Base-by-base conservation (phyloP, 805 yeast genomes). In the Pichia deserticola region DNA sequence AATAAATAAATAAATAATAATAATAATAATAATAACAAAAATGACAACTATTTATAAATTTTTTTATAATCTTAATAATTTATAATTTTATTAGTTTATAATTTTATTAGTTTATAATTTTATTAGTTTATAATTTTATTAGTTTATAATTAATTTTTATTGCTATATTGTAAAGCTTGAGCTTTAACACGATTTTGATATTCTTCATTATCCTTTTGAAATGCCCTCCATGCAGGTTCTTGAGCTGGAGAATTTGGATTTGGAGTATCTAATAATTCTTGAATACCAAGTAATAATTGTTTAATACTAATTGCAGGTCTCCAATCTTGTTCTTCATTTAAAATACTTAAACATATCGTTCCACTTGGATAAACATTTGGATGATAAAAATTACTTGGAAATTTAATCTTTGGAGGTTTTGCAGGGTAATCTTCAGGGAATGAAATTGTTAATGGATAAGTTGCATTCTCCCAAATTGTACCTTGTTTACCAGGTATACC, bases 311-410 rank as follows among this genome's bases (percentile, higher is more conserved):
- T 86, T 8, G 97, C 96, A 1, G 99, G 99, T 62, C 96, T 80
- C 99, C 99, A 93, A 66, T 89, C 98, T 67, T 90, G 95, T 42
- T 84, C 89, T 65, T 93, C 99, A 66, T 93, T 93, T 62, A 93
- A 73, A 48, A 93, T 90, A 47, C 95, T 84, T 43, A 93, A 76
- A 69, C 99, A 93, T 36, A 93, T 84, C 1, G 98, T 93, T 1
- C 99, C 99, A 49, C 96, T 86, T 1, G 99, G 99, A 60, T 93
- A 93, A 9, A 93, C 92, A 61, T 93, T 93, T 11, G 99, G 99
- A 67, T 93, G 99, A 69, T 89, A 93, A 60, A 93, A 93, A 0
- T 86, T 87, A 3, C 82, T 78, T 3, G 96, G 96, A 57, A 93
- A 89, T 68, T 78, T 81, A 51, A 95, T 89, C 61, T 89, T 89